Conservation (phyloP, 2,329 filamentous ascomycete species). For the Celoporthe dispersa region DNA sequence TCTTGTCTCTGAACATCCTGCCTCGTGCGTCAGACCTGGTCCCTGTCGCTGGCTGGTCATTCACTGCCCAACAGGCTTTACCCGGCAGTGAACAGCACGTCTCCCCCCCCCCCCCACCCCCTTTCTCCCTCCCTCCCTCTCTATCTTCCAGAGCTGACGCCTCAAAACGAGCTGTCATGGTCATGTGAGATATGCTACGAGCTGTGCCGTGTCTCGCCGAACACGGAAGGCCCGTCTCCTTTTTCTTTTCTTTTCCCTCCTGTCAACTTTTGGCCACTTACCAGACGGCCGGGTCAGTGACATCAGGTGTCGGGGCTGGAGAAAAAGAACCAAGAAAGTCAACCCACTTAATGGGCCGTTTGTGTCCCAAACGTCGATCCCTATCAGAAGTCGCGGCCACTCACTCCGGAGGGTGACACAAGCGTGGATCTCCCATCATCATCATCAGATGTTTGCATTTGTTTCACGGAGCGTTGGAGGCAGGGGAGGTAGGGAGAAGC, state of each 20-base stretch:
- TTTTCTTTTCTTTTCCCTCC: neutral
- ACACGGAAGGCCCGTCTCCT: neutral
- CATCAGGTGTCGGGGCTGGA: neutral
- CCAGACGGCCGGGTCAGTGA: conserved; percentile 16
- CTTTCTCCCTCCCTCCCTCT: neutral
- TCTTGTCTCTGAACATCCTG: conserved; percentile 18
- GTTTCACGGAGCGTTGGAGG: conserved; percentile 21
- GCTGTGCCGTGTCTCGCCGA: conserved; percentile 2
- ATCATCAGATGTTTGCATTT: conserved; percentile 18
- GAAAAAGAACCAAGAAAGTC: neutral
- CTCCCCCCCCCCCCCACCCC: too few relatives aligned
- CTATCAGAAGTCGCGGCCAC: conserved; percentile 17
- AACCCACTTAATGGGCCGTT: neutral
- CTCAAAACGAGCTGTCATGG: conserved; percentile 8
- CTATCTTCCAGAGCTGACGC: neutral
- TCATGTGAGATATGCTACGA: neutral
- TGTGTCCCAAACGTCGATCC: conserved; percentile 9
- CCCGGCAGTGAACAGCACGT: neutral
- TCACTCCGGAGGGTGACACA: conserved; percentile 26
- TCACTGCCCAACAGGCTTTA: conserved; percentile 1
- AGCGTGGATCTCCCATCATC: conserved; percentile 20
- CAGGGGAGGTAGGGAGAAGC: conserved; percentile 16
- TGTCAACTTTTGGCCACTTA: neutral
- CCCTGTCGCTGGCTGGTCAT: conserved; percentile 21
- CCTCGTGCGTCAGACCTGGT: conserved; percentile 8